A percentile compares a stretch with the other conserved stretches of the same genome.
phyloP scores from a whole-genome alignment of 2,329 filamentous ascomycete genomes.

The Aspergillus nomiae region DNA sequence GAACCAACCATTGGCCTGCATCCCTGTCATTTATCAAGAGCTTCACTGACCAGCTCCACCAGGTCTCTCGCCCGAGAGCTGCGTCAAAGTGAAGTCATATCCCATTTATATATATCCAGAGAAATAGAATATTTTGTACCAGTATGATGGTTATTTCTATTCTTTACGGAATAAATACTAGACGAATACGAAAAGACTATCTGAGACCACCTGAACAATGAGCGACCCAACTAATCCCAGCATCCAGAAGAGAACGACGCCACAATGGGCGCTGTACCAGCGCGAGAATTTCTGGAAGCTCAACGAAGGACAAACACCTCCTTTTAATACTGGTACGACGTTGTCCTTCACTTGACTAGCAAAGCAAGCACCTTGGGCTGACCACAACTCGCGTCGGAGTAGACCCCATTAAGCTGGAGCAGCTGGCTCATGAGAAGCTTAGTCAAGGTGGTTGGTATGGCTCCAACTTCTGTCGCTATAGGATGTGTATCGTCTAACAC shows the following conservation, averaged over 20 bases:
- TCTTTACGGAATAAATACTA: not conserved
- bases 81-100: constrained; percentile 35
- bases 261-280: constrained; percentile 59
- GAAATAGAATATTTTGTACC: not conserved
- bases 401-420: constrained; percentile 61
- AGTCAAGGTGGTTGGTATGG: constrained; percentile 58
- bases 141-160: not conserved
- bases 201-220: constrained; percentile 14
- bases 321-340: constrained; percentile 54
- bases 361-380: not conserved
- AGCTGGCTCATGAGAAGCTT: constrained; percentile 58
- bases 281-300: constrained; percentile 57
- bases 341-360: not conserved
- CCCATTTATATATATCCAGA: not conserved
- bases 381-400: not conserved
- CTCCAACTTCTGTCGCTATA: not conserved
- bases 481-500: not conserved
- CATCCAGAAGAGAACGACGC: constrained; percentile 51
- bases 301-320: constrained; percentile 52
- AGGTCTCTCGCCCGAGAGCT: constrained; percentile 16
- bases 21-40: not conserved
- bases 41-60: constrained; percentile 6
- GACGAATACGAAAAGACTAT: not conserved
- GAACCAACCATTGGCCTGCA: not conserved
- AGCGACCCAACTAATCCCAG: constrained; percentile 56